These are phyloP conservation scores for Phytophthora rubi DNA, from an alignment of 352 stramenopile genomes.

Conservation along the genomic window DNA sequence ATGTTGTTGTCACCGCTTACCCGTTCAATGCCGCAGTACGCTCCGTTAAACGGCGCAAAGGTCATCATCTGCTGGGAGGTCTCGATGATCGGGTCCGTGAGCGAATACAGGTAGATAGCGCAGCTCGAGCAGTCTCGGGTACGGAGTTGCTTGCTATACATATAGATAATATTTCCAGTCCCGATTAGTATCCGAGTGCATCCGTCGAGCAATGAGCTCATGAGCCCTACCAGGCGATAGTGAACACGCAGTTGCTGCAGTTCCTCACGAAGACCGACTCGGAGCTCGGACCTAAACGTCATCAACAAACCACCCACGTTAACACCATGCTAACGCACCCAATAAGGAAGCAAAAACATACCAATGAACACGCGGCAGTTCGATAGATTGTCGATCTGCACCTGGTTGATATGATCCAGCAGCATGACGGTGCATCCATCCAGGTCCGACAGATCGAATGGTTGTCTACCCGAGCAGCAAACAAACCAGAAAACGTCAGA, in stretches of 20 bases:
- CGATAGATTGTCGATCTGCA: constrained; percentile 90
- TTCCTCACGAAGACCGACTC: constrained; percentile 93
- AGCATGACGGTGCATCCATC: constrained; percentile 83
- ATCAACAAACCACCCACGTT: not conserved
- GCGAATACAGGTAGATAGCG: constrained; percentile 88
- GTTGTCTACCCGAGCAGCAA: constrained; percentile 52
- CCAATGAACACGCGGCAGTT: constrained; percentile 91
- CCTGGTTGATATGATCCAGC: constrained; percentile 89
- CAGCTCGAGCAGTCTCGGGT: constrained; percentile 86
- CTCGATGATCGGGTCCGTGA: constrained; percentile 94
- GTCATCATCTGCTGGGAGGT: constrained; percentile 87
- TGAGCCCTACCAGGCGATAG: constrained; percentile 74
- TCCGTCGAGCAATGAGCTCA: not conserved
- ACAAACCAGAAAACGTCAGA: not conserved
- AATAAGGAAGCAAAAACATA: not conserved
- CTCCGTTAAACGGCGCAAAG: constrained; percentile 91
- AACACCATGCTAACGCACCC: not conserved
- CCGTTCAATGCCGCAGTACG: constrained; percentile 72
- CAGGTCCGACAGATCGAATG: constrained; percentile 90
- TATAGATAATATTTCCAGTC: not conserved
- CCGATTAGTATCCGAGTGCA: not conserved
- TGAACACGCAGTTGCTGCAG: constrained; percentile 91
- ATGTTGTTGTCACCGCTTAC: constrained; percentile 24
- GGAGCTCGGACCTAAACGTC: constrained; percentile 60
- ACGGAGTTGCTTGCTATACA: constrained; percentile 86